Evolutionary conservation across 352 stramenopile genomes (phyloP).

Genomic region (Phytopythium mirpurense): DNA sequence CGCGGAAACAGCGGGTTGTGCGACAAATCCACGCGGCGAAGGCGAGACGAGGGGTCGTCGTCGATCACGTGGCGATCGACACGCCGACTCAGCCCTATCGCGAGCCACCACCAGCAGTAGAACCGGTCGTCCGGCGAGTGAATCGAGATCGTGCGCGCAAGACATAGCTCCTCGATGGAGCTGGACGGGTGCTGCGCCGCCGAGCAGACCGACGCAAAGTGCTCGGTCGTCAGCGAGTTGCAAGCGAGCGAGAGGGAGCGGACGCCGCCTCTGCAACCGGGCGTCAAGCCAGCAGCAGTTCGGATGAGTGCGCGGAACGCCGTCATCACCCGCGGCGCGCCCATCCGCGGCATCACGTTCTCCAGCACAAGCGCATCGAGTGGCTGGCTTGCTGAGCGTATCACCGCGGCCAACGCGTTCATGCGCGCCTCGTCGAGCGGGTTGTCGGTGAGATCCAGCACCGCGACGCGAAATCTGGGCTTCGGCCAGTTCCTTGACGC

Average conservation of each 20-base stretch:
- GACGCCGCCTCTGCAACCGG: constrained; percentile 9
- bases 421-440: constrained; percentile 16
- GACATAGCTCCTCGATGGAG: constrained; percentile 2
- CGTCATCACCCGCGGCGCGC: constrained; percentile 15
- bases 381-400: constrained; percentile 6
- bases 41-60: not conserved
- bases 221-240: constrained; percentile 22
- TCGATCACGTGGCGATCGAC: not conserved
- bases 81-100: not conserved
- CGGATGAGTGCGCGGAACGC: constrained; percentile 24
- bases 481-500: not conserved
- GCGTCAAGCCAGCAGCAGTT: constrained; percentile 11
- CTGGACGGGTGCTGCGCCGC: constrained; percentile 11
- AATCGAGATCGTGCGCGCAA: not conserved
- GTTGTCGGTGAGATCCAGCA: constrained; percentile 28
- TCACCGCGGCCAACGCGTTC: constrained; percentile 10
- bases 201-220: constrained; percentile 28
- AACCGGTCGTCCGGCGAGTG: not conserved
- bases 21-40: constrained; percentile 7
- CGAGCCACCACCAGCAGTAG: constrained; percentile 4
- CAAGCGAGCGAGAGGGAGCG: constrained; percentile 23
- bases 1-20: constrained; percentile 1
- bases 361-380: not conserved
- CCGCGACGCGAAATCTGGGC: constrained; percentile 15
- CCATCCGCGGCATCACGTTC: constrained; percentile 11